A percentile compares a stretch with the other conserved stretches of the same genome.
Conservation (phyloP, 768 basidiomycete species). For the Mycena belliarum region DNA sequence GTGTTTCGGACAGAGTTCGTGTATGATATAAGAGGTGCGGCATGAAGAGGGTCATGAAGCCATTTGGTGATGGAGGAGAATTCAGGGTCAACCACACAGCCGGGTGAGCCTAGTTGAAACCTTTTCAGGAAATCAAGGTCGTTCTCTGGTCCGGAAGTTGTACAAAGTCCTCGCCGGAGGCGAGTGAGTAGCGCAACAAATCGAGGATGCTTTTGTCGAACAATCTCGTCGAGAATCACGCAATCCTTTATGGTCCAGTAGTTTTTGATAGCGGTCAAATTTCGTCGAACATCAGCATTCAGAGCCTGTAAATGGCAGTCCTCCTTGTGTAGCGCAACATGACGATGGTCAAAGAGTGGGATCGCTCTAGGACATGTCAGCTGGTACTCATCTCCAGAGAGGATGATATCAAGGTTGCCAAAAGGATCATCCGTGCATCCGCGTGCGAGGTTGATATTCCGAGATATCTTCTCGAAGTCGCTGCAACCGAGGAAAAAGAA, state of each 20-base stretch:
- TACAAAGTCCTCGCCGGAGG: slow-evolving; percentile 13
- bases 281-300: slow-evolving; percentile 8
- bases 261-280: too few relatives aligned
- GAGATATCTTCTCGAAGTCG: too few relatives aligned
- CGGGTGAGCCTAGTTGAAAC: background rate
- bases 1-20: too few relatives aligned
- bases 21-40: too few relatives aligned
- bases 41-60: too few relatives aligned
- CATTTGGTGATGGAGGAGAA: too few relatives aligned
- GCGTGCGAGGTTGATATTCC: slow-evolving; percentile 9
- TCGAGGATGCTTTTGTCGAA: slow-evolving; percentile 12
- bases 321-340: background rate
- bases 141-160: slow-evolving; percentile 6
- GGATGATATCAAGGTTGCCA: slow-evolving; percentile 12
- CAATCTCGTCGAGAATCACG: slow-evolving; percentile 17
- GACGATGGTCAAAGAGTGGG: background rate
- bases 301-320: slow-evolving; percentile 4
- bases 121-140: slow-evolving; percentile 10
- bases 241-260: slow-evolving; percentile 12
- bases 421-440: slow-evolving; percentile 12
- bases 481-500: slow-evolving; percentile 15
- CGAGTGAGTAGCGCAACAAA: too few relatives aligned
- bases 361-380: slow-evolving; percentile 5
- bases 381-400: slow-evolving; percentile 20
- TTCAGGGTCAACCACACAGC: background rate